Base-by-base conservation (phyloP, 1,284 basidiomycete genomes). In the Trametes hirsuta region DNA sequence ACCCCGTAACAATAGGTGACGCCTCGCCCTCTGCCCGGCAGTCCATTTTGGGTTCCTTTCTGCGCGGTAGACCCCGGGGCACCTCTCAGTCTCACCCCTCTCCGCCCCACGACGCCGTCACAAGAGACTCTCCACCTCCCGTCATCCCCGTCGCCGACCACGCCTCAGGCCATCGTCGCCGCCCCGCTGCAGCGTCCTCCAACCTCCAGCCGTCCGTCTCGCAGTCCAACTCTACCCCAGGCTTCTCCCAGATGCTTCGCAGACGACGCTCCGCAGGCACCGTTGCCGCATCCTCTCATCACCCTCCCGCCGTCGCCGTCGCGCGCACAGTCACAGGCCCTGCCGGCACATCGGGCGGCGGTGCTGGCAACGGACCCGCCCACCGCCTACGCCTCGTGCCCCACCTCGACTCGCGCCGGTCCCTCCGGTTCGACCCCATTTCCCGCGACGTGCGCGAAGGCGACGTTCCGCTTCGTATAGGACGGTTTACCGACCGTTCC, bases 341-440 rank as follows among this genome's bases (percentile, higher is more conserved):
- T n/a, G 54, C 66, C 2, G 39, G 58, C n/a, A 63, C 60, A 37
- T 58, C 60, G 6, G 55, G 55, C 41, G 53, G 57, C 14, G 52
- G 52, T 12, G 49, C 48, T 6, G 57, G 47, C 53, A 55, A 51
- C 36, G 66, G 46, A 3, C 63, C 45, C 39, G 71, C 4, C 11
- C 84, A 87, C 66, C 85, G 87, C 63, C 87, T 90, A 68, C 90
- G 96, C 11, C 88, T 98, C 56, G 96, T 98, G 2, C 97, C 96
- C 4, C 93, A 97, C 72, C 88, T 98, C 69, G 95, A 98, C 72
- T 88, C 89, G 12, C 87, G 92, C 15, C 87, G 95, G 51, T 93
- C 94, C 0, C 86, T 98, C 14, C 87, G 93, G 59, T 98, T 98
- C 77, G 95, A 98, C 52, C 92, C 96, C 54, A 94, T 98, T 79